Conservation (phyloP, 495 filamentous ascomycete species). For the Podospora anserina region DNA sequence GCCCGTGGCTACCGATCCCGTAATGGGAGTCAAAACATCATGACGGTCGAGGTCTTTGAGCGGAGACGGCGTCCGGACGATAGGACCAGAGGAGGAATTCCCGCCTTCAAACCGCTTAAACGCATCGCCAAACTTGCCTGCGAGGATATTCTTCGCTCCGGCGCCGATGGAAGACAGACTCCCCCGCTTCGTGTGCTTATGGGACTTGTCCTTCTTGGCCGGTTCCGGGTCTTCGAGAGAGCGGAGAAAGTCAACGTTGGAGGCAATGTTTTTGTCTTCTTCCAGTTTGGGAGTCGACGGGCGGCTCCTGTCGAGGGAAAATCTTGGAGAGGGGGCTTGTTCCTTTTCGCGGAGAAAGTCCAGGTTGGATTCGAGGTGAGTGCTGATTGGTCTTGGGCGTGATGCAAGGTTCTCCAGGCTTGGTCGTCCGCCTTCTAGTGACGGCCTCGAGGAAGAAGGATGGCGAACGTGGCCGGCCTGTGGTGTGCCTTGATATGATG, state of each 20-base stretch:
- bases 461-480: slow-evolving; percentile 42
- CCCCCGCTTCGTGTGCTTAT: slow-evolving; percentile 74
- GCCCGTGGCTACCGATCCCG: slow-evolving; percentile 71
- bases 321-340: slow-evolving; percentile 38
- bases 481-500: slow-evolving; percentile 51
- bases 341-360: slow-evolving; percentile 70
- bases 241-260: slow-evolving; percentile 84
- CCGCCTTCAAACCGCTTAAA: slow-evolving; percentile 86
- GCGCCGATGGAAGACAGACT: slow-evolving; percentile 73
- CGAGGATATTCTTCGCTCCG: slow-evolving; percentile 80
- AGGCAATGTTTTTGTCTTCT: slow-evolving; percentile 62
- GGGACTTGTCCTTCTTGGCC: slow-evolving; percentile 65
- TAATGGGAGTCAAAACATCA: slow-evolving; percentile 63
- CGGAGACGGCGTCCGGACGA: slow-evolving; percentile 53
- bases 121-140: slow-evolving; percentile 90
- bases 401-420: slow-evolving; percentile 49
- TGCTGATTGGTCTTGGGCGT: slow-evolving; percentile 50
- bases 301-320: slow-evolving; percentile 30
- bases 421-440: slow-evolving; percentile 71
- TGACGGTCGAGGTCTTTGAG: slow-evolving; percentile 50
- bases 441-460: slow-evolving; percentile 72
- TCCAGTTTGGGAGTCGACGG: slow-evolving; percentile 50
- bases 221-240: slow-evolving; percentile 69
- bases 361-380: slow-evolving; percentile 74
- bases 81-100: slow-evolving; percentile 45